Evolutionary conservation across 2,329 filamentous ascomycete genomes (phyloP).

Genomic region (Lachnellula occidentalis): DNA sequence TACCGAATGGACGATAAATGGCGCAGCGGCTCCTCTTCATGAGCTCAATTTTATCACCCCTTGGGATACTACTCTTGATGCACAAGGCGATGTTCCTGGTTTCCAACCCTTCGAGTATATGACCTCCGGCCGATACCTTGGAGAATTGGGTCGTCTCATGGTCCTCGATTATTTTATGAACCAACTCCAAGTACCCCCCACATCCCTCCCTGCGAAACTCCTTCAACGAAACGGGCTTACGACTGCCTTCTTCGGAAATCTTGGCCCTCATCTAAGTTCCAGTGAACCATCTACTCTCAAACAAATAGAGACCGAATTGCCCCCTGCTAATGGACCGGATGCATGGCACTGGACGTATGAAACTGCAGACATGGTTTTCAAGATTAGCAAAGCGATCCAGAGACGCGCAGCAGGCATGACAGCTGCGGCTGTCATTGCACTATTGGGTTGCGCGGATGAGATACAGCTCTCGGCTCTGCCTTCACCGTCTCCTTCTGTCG

Average conservation of each 20-base stretch:
- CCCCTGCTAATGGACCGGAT: slow-evolving; percentile 40
- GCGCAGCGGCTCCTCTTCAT: slow-evolving; percentile 61
- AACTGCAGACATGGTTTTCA: slow-evolving; percentile 54
- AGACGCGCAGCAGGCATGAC: slow-evolving; percentile 67
- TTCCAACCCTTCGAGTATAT: slow-evolving; percentile 98
- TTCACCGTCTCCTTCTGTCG: slow-evolving; percentile 5
- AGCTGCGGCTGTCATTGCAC: slow-evolving; percentile 65
- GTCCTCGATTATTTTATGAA: slow-evolving; percentile 77
- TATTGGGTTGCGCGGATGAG: slow-evolving; percentile 65
- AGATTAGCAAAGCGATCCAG: slow-evolving; percentile 66
- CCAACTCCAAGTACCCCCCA: slow-evolving; percentile 14
- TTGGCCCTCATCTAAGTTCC: slow-evolving; percentile 48
- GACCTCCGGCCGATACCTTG: slow-evolving; percentile 89
- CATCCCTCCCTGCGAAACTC: slow-evolving; percentile 18
- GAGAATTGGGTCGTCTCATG: slow-evolving; percentile 74
- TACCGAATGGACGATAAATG: slow-evolving; percentile 79
- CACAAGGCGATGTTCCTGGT: slow-evolving; percentile 65
- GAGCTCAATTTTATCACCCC: slow-evolving; percentile 58
- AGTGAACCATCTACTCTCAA: slow-evolving; percentile 35
- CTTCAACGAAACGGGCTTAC: slow-evolving; percentile 40
- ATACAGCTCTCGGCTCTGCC: slow-evolving; percentile 37
- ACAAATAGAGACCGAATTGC: slow-evolving; percentile 48
- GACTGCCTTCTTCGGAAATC: slow-evolving; percentile 68
- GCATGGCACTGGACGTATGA: slow-evolving; percentile 58
- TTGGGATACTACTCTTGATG: slow-evolving; percentile 67